These are phyloP conservation scores for Suhomyces emberorum DNA, from an alignment of 805 yeast species.

Conservation along the genomic window DNA sequence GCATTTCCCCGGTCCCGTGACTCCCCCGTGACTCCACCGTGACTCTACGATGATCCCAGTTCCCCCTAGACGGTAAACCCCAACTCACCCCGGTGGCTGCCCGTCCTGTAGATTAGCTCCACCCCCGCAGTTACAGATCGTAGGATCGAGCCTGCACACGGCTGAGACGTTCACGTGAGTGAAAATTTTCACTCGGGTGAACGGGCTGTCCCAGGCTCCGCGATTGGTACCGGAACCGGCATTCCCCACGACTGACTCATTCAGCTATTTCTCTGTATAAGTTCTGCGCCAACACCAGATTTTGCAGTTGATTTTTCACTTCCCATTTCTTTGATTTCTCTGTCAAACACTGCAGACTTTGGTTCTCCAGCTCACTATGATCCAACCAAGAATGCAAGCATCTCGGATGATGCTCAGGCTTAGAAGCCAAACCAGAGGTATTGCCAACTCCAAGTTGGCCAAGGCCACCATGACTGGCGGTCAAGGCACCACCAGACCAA, in stretches of 20 bases:
- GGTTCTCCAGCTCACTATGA: not conserved
- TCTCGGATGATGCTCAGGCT: slow-evolving; percentile 10
- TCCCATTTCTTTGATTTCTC: not conserved
- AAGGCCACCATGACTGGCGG: slow-evolving; percentile 28
- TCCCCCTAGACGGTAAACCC: too few relatives aligned
- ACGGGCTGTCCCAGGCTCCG: not conserved
- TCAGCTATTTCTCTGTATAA: not conserved
- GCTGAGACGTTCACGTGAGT: too few relatives aligned
- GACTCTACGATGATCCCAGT: too few relatives aligned
- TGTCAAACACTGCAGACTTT: too few relatives aligned
- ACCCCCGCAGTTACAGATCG: too few relatives aligned
- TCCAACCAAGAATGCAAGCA: slow-evolving; percentile 3
- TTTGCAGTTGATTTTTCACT: not conserved
- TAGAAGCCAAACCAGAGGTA: slow-evolving; percentile 20
- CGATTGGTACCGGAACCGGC: slow-evolving; percentile 1
- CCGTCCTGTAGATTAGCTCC: too few relatives aligned
- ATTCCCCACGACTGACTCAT: slow-evolving; percentile 5
- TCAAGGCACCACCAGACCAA: slow-evolving; percentile 28
- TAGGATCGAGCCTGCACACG: too few relatives aligned
- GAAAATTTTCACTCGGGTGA: slow-evolving; percentile 1
- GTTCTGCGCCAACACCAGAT: not conserved
- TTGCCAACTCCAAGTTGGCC: slow-evolving; percentile 28
- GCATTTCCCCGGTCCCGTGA: too few relatives aligned
- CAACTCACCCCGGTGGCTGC: too few relatives aligned
- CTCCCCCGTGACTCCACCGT: too few relatives aligned